Evolutionary conservation across 208 protist genomes (phyloP).

Genomic region (Crithidia expoeki): DNA sequence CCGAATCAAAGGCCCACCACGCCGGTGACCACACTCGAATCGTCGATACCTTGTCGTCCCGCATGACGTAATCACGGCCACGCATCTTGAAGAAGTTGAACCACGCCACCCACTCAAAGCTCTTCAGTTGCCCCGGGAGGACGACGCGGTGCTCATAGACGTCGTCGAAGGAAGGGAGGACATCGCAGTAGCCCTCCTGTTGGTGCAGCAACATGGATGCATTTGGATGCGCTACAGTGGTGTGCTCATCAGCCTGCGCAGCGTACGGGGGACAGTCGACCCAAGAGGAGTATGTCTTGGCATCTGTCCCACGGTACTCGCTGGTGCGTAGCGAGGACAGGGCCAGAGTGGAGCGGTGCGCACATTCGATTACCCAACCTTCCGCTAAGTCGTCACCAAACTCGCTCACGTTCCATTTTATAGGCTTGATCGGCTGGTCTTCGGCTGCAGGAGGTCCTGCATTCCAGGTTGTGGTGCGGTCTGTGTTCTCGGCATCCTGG

Average conservation of each 20-base stretch:
- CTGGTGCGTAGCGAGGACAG: conserved; percentile 52
- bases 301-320: conserved; percentile 52
- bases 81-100: conserved; percentile 35
- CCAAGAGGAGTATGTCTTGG: conserved; percentile 43
- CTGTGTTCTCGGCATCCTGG: neutral
- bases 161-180: conserved; percentile 41
- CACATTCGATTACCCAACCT: conserved; percentile 33
- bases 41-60: conserved; percentile 10
- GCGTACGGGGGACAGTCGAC: conserved; percentile 14
- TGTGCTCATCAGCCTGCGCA: conserved; percentile 10
- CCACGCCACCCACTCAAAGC: conserved; percentile 35
- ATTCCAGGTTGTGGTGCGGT: neutral
- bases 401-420: conserved; percentile 23
- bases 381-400: conserved; percentile 18
- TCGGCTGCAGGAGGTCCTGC: too few species aligned
- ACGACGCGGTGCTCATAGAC: conserved; percentile 27
- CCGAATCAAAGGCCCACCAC: conserved; percentile 49
- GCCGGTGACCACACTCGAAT: conserved; percentile 39
- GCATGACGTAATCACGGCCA: conserved; percentile 1
- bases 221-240: too few species aligned
- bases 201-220: neutral
- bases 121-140: conserved; percentile 21
- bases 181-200: conserved; percentile 14
- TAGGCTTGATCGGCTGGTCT: neutral
- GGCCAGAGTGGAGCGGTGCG: conserved; percentile 44